Conservation (phyloP, 306 rosid genomes). For the Cicer cuneatum region DNA sequence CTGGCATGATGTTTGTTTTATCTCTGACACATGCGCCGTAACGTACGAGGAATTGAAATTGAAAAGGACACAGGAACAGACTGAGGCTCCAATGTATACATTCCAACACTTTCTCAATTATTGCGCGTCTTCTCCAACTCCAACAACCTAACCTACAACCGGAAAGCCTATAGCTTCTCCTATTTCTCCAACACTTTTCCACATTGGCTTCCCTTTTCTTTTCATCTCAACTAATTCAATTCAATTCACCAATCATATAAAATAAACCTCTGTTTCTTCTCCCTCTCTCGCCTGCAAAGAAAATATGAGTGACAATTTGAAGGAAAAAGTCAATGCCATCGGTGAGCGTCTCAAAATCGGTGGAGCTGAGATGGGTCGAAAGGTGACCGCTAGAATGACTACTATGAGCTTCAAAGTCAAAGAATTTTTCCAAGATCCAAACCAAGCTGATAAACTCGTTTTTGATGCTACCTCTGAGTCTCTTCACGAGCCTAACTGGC, state of each 20-base stretch:
- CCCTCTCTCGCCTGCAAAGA: neutral
- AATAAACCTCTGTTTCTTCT: neutral
- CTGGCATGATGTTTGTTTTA: constrained; percentile 5
- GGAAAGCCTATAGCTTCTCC: too few species aligned
- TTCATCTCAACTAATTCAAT: neutral
- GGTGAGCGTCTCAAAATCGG: constrained; percentile 87
- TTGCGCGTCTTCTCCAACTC: neutral
- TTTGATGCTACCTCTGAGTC: constrained; percentile 83
- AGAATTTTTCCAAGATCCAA: constrained; percentile 83
- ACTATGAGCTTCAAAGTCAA: constrained; percentile 85
- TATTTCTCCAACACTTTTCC: neutral
- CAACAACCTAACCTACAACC: neutral
- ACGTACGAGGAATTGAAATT: constrained; percentile 33
- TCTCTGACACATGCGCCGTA: constrained; percentile 24
- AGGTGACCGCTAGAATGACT: constrained; percentile 83
- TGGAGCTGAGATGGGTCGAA: constrained; percentile 78
- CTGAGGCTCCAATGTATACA: constrained; percentile 42
- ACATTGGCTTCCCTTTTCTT: neutral
- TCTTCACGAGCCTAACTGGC: constrained; percentile 83
- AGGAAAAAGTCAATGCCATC: constrained; percentile 79
- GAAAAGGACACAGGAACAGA: constrained; percentile 11
- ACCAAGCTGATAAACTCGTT: constrained; percentile 72
- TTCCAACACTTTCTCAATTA: neutral
- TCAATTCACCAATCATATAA: neutral
- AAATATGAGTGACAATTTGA: constrained; percentile 67